Evolutionary conservation across 2,329 filamentous ascomycete species (phyloP), one percentile per base, ranked within the genome.

Genomic region (Xylaria sp.): DNA sequence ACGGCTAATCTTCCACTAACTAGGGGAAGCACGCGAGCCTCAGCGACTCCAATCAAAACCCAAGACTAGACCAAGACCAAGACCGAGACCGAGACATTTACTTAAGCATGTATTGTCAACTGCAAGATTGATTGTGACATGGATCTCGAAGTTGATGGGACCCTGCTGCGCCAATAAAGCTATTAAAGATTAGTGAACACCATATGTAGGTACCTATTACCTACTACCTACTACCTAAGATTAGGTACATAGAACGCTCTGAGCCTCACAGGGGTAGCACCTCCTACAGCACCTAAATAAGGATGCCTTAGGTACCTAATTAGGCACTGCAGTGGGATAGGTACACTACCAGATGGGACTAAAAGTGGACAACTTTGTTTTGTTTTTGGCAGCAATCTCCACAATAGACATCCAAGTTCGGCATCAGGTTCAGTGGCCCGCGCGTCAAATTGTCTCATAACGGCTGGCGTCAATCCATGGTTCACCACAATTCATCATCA

Each of bases 1-100:
- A 46, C 54, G 57, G 58, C 65, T 70, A 58, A 57, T 64, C 42
- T 48, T 54, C 56, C 65, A 54, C 28, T 40, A 40, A 38, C 36
- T 36, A 54, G 49, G 51, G 49, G 53, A 56, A 20, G 31, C 53
- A 56, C 33, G 31, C 53, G 53, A 56, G 31, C 33, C 31, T 56
- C 28, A 38, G 11, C 53, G n/a, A 53, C 58, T 38, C 58, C 40
- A 38, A 48, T 59, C 23, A 59, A 31, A 54, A 56, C 7, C n/a
- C 10, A 54, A 54, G 49, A 36, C 28, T 54, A 15, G 33, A 56
- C 28, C 17, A 38, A 56, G 57, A 36, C 23, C 26, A 59, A 46
- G 38, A 58, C 33, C n/a, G 0, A 26, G 28, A 42, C 54, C 28
- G 28, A 54, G 17, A 33, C 13, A 40, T 38, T 6, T 10, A 38